Base-by-base conservation (phyloP, 2,329 filamentous ascomycete genomes). In the Cordyceps farinosa region DNA sequence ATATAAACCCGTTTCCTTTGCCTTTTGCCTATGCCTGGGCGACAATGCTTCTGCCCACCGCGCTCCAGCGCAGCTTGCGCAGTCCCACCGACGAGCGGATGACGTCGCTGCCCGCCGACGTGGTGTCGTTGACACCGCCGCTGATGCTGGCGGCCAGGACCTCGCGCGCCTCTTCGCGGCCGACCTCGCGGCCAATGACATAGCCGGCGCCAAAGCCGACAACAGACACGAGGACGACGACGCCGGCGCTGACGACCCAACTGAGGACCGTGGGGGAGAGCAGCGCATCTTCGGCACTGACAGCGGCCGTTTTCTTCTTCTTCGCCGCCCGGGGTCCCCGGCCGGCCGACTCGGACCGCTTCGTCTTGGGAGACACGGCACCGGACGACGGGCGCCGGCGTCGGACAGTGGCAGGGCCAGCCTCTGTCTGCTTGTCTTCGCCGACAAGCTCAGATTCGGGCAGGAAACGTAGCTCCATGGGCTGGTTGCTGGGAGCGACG, bases 121-220 rank as follows among this genome's bases (percentile, higher is more conserved):
- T 77, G 27, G 79, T 76, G 7, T 79, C 75, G 66, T 82, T 81
- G 59, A 79, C 59, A 38, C 59, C 74, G 36, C 75, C 75, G 52
- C 76, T 73, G 48, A 78, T 71, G 47, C 79, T 72, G 17, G 76
- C 77, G 10, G 75, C 75, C n/a, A 82, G 72, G 13, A 77, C 77
- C 38, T 61, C 63, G 17, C 58, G 57, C 10, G 77, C 73, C 69
- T 90, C 86, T 67, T 88, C 84, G 40, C 84, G 80, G 3, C 87
- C 87, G 30, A 87, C 86, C 68, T 90, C 87, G 32, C 86, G 79
- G 5, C 87, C 87, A 64, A 89, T 86, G 30, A 88, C 86, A 69
- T 88, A 89, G 11, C 87, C 87, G 9, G 87, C 87, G 3, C 87
- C 86, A 67, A 90, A 90, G 2, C 87, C 87, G 40, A 90, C 86